A percentile compares a stretch with the other conserved stretches of the same genome.
Conservation (phyloP, 176 grass and related monocot species). For the Paspalum notatum region DNA sequence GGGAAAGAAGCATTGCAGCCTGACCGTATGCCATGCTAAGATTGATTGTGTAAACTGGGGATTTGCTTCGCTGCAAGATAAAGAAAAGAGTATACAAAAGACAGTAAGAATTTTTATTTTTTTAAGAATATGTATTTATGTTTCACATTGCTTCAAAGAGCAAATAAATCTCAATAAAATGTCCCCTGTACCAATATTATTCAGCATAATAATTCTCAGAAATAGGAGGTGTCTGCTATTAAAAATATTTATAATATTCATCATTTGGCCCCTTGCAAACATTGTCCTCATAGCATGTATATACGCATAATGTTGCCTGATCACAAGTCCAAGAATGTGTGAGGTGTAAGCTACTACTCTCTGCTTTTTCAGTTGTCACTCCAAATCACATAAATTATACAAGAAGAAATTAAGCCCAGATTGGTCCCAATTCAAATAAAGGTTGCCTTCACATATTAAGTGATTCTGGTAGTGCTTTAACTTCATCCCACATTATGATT, state of each 20-base stretch:
- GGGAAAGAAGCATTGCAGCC: constrained; percentile 87
- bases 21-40: constrained; percentile 87
- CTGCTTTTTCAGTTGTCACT: neutral
- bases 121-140: constrained; percentile 4
- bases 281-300: neutral
- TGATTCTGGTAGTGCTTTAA: neutral
- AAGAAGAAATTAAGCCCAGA: neutral
- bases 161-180: constrained; percentile 12
- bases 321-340: neutral
- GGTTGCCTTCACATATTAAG: neutral
- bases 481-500: neutral
- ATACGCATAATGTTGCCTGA: neutral
- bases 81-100: constrained; percentile 16
- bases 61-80: constrained; percentile 62
- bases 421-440: neutral
- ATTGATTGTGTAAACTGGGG: constrained; percentile 92
- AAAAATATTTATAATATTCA: neutral
- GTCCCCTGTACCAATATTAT: constrained; percentile 3
- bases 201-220: constrained; percentile 17
- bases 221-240: neutral
- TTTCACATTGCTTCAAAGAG: constrained; percentile 4
- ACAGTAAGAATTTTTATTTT: neutral
- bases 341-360: neutral
- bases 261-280: neutral
- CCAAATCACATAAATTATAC: constrained; percentile 1